Percentiles rank a stretch among this genome's conserved stretches.
Conservation (phyloP, 257 asterid genomes). For the Solanum dulcamara region DNA sequence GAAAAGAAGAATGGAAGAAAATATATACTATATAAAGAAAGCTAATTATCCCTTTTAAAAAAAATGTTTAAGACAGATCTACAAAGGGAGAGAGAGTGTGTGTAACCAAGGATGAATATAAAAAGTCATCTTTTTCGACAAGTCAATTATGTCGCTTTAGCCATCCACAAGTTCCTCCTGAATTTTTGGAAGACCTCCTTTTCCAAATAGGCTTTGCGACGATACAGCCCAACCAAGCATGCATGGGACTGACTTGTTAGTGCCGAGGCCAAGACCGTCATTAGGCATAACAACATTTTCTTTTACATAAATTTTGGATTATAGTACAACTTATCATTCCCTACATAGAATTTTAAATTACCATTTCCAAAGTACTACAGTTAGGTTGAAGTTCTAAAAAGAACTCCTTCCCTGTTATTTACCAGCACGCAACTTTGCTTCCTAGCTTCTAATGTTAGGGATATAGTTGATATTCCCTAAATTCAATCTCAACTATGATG, state of each 20-base stretch:
- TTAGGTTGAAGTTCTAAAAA: too few relatives aligned
- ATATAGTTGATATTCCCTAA: background rate
- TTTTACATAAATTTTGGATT: background rate
- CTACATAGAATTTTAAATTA: background rate
- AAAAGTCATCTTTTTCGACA: background rate
- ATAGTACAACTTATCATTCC: background rate
- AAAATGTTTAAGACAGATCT: background rate
- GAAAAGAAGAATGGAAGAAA: background rate
- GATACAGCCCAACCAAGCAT: background rate
- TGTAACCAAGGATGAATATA: background rate
- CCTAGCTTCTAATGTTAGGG: background rate
- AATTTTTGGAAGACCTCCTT: constrained; percentile 4
- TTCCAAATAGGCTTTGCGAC: background rate
- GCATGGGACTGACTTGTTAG: background rate
- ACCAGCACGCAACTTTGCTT: background rate
- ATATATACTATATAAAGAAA: background rate
- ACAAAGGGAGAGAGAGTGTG: background rate
- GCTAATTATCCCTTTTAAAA: background rate
- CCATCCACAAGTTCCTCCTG: constrained; percentile 20
- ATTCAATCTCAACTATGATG: background rate
- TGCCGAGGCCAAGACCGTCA: background rate
- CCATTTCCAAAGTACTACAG: too few relatives aligned
- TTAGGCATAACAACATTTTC: background rate
- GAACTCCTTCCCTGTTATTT: too few relatives aligned
- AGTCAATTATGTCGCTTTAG: background rate